Conservation (phyloP, 2,329 filamentous ascomycete genomes). For the Metarhizium rileyi region DNA sequence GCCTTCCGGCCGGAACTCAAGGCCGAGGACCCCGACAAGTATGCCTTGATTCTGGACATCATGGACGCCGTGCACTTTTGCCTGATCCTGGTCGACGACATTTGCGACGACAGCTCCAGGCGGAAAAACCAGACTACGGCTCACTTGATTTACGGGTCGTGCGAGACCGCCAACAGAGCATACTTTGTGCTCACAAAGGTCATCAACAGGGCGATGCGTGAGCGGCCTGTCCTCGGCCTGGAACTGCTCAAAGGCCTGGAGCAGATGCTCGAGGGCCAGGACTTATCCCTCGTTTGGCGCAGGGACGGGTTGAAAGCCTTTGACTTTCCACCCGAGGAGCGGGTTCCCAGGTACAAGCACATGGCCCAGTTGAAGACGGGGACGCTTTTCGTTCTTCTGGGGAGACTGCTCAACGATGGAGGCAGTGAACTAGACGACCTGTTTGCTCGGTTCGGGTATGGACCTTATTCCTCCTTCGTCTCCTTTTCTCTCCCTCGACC, state of each 20-base stretch:
- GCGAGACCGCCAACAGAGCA: constrained; percentile 10
- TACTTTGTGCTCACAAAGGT: constrained; percentile 10
- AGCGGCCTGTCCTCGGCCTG: constrained; percentile 7
- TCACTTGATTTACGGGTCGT: constrained; percentile 10
- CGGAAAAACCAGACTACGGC: constrained; percentile 10
- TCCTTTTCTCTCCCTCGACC: too few relatives aligned
- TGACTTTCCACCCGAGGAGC: constrained; percentile 1
- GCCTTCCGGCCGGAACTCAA: constrained; percentile 5
- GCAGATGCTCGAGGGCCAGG: constrained; percentile 9
- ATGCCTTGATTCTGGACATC: constrained; percentile 8
- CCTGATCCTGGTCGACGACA: constrained; percentile 10
- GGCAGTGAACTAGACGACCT: constrained; percentile 8
- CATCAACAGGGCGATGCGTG: constrained; percentile 9
- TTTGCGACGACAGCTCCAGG: constrained; percentile 10
- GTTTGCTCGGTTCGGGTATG: constrained; percentile 9
- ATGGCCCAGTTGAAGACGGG: constrained; percentile 11
- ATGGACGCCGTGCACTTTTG: constrained; percentile 12
- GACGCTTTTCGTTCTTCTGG: constrained; percentile 9
- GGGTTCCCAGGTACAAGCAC: constrained; percentile 6
- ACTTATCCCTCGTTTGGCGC: constrained; percentile 11
- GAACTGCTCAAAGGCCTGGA: constrained; percentile 9
- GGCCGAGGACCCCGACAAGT: constrained; percentile 5
- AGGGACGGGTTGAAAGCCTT: constrained; percentile 8
- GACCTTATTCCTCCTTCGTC: too few relatives aligned
- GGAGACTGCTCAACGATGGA: constrained; percentile 8